Base-by-base conservation (phyloP, 148 eudicot genomes). In the Chenopodium quinoa region DNA sequence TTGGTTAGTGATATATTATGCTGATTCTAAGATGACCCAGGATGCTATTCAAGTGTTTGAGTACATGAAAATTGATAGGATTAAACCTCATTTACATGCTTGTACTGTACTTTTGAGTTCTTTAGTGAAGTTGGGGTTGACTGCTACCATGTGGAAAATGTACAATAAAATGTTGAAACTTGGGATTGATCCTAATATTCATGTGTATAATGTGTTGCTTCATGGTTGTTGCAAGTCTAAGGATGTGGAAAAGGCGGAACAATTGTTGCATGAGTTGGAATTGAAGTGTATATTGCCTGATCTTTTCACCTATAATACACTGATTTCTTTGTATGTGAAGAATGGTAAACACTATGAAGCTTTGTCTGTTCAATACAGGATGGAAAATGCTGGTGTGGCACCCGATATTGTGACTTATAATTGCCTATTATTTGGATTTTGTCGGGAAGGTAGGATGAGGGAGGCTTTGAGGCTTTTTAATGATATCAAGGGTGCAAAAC, bases 321-420 rank as follows among this genome's bases (percentile, higher is more conserved):
- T 95, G 86, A 95, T 95, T 73, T 93, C 94, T 22, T 82, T 93
- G 89, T 95, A 91, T 82, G 86, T 90, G 86, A 92, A 87, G 85
- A 93, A 86, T 84, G 91, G 94, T 85, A 90, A 88, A 94, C 90
- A 95, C 82, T 95, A 92, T 83, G 97, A 93, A 84, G 97, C 97
- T 75, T 87, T 95, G 75, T 86, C 81, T 25, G 86, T 93, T 81
- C 97, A 92, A 82, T 89, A 93, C 80, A 91, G 91, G 85, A 95
- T 95, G 99, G 86, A 93, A 72, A 86, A 83, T 77, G 85, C 85
- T 37, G 90, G 92, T 56, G 83, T 93, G 14, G 74, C 78, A 80
- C 97, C 97, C 0, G 98, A 95, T 75, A 91, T 93, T 80, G 90
- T 95, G 74, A 93, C 98, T 13, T 93, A 91, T 77, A 95, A 95